Percentiles rank a stretch among this genome's conserved stretches.
phyloP scores from a whole-genome alignment of 306 rosid genomes.

The Canavalia gladiata region DNA sequence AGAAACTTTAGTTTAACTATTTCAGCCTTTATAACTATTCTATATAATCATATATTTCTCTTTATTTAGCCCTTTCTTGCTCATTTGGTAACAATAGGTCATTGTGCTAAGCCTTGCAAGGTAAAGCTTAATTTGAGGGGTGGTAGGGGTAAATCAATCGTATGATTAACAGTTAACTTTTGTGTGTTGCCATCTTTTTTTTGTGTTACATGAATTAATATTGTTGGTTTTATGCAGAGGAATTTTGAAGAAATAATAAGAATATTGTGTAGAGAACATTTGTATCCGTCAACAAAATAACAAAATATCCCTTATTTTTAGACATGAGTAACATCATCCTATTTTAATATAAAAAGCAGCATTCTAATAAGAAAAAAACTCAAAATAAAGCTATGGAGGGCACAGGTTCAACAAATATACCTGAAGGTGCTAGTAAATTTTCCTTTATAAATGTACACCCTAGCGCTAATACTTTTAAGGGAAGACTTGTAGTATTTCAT shows the following conservation, averaged over 20 bases:
- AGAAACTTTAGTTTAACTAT: not conserved
- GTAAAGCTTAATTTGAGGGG: not conserved
- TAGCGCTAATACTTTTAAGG: not conserved
- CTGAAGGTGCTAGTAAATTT: not conserved
- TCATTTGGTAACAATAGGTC: not conserved
- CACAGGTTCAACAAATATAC: not conserved
- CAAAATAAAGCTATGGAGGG: too few relatives aligned
- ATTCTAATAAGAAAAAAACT: too few relatives aligned
- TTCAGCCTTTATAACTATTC: not conserved
- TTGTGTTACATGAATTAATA: not conserved
- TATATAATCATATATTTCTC: too few relatives aligned
- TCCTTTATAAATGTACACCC: not conserved
- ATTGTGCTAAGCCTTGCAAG: not conserved
- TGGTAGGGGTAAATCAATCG: not conserved
- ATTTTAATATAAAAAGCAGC: too few relatives aligned
- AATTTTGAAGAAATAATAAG: too few relatives aligned
- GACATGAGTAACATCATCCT: too few relatives aligned
- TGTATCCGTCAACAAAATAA: too few relatives aligned
- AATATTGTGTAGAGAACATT: too few relatives aligned
- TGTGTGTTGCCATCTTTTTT: not conserved
- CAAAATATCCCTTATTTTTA: too few relatives aligned
- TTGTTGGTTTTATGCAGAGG: too few relatives aligned
- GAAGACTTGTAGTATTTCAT: not conserved
- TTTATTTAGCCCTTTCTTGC: not conserved
- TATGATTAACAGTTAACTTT: not conserved